Percentiles rank a stretch among this genome's conserved stretches.
phyloP scores from a whole-genome alignment of 2,329 filamentous ascomycete species.

The Colletotrichum sp. region DNA sequence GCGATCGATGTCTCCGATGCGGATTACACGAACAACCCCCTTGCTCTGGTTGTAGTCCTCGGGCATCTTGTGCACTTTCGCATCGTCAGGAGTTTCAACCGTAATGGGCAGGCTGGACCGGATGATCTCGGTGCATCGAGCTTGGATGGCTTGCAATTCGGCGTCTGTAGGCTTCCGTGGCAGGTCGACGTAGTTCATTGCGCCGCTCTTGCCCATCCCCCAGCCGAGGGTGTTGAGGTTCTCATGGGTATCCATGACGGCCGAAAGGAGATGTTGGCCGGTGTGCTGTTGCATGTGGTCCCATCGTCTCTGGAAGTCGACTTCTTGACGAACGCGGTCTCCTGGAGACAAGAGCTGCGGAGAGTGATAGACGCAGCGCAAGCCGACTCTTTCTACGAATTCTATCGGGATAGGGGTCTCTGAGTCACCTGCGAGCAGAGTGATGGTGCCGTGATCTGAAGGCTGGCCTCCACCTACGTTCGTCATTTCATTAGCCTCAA shows the following conservation, averaged over 20 bases:
- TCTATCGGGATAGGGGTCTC: constrained; percentile 23
- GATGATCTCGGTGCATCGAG: constrained; percentile 28
- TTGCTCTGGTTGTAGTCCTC: constrained; percentile 33
- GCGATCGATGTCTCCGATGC: constrained; percentile 32
- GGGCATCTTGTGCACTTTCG: constrained; percentile 26
- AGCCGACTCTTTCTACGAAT: constrained; percentile 29
- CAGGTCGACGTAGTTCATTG: constrained; percentile 35
- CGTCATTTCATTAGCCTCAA: background rate
- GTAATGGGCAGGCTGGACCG: constrained; percentile 26
- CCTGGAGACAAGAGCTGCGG: constrained; percentile 24
- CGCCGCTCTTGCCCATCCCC: constrained; percentile 31
- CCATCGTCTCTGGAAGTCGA: constrained; percentile 33
- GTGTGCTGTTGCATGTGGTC: constrained; percentile 39
- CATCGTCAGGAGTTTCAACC: constrained; percentile 29
- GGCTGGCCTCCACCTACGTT: constrained; percentile 33
- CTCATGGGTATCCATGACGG: constrained; percentile 30
- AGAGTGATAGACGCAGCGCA: constrained; percentile 29
- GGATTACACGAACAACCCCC: constrained; percentile 31
- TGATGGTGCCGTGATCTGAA: constrained; percentile 31
- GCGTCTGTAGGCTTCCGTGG: constrained; percentile 28
- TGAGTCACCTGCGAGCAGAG: background rate
- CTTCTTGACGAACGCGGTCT: constrained; percentile 26
- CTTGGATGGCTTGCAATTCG: constrained; percentile 29
- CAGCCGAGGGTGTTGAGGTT: constrained; percentile 31
- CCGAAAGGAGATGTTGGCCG: constrained; percentile 34